phyloP scores from a whole-genome alignment of 768 basidiomycete genomes.

The Pisolithus marmoratus region DNA sequence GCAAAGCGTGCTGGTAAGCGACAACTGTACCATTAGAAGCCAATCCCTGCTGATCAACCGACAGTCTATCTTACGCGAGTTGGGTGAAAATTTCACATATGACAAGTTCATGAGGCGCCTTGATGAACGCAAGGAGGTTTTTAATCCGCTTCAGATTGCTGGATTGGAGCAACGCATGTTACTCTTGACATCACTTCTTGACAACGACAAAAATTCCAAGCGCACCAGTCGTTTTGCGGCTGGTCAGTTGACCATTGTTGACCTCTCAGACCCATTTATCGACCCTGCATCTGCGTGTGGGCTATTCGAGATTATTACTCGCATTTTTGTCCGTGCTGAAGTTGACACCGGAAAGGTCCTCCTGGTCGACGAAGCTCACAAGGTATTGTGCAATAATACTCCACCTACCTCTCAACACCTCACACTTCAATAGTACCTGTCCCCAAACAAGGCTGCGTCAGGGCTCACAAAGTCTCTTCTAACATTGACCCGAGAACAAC shows the following conservation, averaged over 20 bases:
- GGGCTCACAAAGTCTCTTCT: conserved; percentile 56
- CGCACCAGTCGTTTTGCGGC: conserved; percentile 38
- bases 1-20: conserved; percentile 56
- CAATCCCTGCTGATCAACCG: conserved; percentile 7
- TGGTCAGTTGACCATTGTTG: conserved; percentile 62
- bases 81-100: conserved; percentile 57
- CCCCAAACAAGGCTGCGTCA: conserved; percentile 36
- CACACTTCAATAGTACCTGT: conserved; percentile 49
- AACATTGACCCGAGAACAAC: conserved; percentile 59
- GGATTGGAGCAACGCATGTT: conserved; percentile 61
- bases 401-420: background rate
- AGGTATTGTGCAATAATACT: conserved; percentile 32
- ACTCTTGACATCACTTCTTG: conserved; percentile 54
- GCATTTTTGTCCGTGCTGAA: conserved; percentile 57
- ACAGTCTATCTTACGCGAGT: conserved; percentile 56
- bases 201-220: conserved; percentile 12
- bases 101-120: conserved; percentile 43
- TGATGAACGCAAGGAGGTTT: conserved; percentile 39
- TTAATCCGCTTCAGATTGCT: conserved; percentile 51
- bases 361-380: conserved; percentile 73
- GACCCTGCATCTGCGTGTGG: conserved; percentile 63
- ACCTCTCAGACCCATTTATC: conserved; percentile 69
- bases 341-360: conserved; percentile 62
- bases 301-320: conserved; percentile 62
- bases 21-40: background rate